Base-by-base conservation (phyloP, 1,139 yeast genomes). In the Pichia sp. region DNA sequence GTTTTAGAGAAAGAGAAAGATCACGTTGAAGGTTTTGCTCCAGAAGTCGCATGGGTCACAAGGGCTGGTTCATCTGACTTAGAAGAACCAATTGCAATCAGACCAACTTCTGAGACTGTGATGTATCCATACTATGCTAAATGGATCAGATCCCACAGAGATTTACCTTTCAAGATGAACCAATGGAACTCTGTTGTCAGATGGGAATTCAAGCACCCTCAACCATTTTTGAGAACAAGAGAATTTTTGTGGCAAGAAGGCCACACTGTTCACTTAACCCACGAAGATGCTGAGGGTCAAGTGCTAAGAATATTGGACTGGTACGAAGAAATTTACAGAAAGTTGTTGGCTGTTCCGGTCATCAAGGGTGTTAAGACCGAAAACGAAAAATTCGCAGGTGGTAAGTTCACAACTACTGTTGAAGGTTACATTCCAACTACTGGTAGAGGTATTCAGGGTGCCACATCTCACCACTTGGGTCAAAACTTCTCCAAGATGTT, bases 221-320 rank as follows among this genome's bases (percentile, higher is more conserved):
- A 95, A 74, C 99, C 99, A 53, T 95, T 95, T 74, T 76, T 95
- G 68, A 87, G 99, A 80, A 95, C 99, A 16, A 86, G 99, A 75
- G 99, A 95, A 74, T 95, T 95, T 74, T 79, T 95, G 71, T 95
- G 99, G 99, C 99, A 95, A 75, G 99, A 95, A 75, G 99, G 99
- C 61, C 99, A 95, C 75, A 95, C 99, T 50, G 99, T 96, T 51
- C 96, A 88, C 69, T 79, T 93, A 68, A 86, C 95, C 54, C 74
- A 75, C 61, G 85, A 83, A 55, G 91, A 80, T 55, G 97, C 99
- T 40, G 78, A 80, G 56, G 75, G 75, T 54, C 99, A 95, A 74
- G 99, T 93, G 28, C 70, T 81, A 63, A 85, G 86, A 70, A 90
- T 95, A 65, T 80, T 93, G 68, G 95, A 88, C 60, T 84, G 82